Evolutionary conservation across 2,329 filamentous ascomycete species (phyloP).

Genomic region (Venturia effusa): DNA sequence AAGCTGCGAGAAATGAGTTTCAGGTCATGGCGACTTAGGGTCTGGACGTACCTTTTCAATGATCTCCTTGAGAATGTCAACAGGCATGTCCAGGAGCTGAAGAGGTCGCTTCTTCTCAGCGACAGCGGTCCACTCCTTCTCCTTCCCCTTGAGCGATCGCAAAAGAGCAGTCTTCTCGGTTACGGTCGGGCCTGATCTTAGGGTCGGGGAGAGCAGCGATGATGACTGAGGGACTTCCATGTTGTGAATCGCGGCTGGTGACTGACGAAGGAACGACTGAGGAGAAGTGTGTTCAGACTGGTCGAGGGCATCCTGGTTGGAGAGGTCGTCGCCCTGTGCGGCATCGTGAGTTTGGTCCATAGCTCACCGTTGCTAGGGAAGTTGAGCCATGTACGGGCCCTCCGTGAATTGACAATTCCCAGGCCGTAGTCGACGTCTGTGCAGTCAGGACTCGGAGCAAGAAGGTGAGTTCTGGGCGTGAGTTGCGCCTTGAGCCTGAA

Average conservation of each 20-base stretch:
- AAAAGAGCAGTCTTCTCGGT: constrained; percentile 2
- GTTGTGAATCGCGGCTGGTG: neutral
- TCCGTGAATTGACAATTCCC: neutral
- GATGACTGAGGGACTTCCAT: neutral
- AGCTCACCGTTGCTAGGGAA: constrained; percentile 1
- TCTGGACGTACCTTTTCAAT: constrained; percentile 55
- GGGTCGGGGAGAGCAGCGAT: neutral
- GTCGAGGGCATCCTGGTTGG: neutral
- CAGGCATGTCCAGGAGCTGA: constrained; percentile 60
- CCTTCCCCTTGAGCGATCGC: constrained; percentile 37
- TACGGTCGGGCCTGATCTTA: neutral
- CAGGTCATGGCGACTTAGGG: neutral
- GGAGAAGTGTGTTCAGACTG: neutral
- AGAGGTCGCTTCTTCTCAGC: constrained; percentile 44
- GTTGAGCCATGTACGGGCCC: neutral
- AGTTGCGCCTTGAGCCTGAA: neutral
- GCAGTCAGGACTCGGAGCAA: neutral
- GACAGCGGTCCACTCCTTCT: constrained; percentile 26
- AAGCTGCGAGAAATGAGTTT: constrained; percentile 39
- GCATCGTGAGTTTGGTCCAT: constrained; percentile 1
- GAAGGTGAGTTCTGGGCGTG: neutral
- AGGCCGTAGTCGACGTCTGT: neutral
- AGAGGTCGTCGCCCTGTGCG: neutral
- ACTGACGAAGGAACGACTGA: constrained; percentile 4
- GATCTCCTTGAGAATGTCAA: constrained; percentile 69